Evolutionary conservation across 2,329 filamentous ascomycete species (phyloP).

Genomic region (Dactylellina leptospora): DNA sequence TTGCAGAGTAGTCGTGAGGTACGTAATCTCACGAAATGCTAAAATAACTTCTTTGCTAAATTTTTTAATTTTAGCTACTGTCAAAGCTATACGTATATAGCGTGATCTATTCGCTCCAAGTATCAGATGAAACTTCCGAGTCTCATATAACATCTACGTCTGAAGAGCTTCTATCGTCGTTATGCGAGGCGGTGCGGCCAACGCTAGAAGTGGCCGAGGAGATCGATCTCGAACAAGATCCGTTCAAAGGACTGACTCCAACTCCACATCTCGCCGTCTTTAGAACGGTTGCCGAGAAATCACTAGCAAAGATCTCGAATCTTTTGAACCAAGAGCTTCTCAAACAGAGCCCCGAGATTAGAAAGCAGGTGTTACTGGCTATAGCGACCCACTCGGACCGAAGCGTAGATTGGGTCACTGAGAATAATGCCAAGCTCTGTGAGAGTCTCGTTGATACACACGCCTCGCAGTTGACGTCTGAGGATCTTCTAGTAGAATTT

Average conservation of each 20-base stretch:
- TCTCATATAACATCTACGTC: background rate
- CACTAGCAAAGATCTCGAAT: constrained; percentile 8
- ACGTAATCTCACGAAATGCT: background rate
- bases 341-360: background rate
- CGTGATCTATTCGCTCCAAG: constrained; percentile 13
- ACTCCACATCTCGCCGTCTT: constrained; percentile 26
- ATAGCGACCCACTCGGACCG: constrained; percentile 29
- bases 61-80: constrained; percentile 5
- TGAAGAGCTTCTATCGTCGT: constrained; percentile 13
- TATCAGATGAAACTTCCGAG: background rate
- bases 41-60: background rate
- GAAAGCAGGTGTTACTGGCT: constrained; percentile 1
- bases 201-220: constrained; percentile 20
- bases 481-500: constrained; percentile 23
- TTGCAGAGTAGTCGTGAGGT: constrained; percentile 35
- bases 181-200: constrained; percentile 26
- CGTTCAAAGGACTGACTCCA: constrained; percentile 12
- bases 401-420: constrained; percentile 7
- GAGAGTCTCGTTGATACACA: constrained; percentile 11
- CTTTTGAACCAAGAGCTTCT: constrained; percentile 1
- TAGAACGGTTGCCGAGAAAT: constrained; percentile 8
- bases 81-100: constrained; percentile 39
- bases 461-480: background rate
- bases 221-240: constrained; percentile 26
- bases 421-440: constrained; percentile 12